Evolutionary conservation across 192 early-diverging fungal species (phyloP).

Genomic region (Backusella psychrophila): DNA sequence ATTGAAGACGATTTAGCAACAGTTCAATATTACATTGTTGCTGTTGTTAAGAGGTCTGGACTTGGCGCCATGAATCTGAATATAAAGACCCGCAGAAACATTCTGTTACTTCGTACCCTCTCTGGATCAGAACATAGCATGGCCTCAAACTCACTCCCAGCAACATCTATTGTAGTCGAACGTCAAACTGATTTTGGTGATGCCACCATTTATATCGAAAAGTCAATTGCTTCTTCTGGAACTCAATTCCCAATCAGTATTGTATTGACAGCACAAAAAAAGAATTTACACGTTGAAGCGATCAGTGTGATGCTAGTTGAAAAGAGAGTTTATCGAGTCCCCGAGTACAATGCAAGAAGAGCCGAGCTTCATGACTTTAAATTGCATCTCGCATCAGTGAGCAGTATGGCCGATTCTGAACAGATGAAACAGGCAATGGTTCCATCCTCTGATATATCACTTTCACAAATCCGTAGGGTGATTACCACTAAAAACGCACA

Average conservation of each 20-base stretch:
- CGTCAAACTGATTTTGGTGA: conserved; percentile 15
- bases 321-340: conserved; percentile 23
- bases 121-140: conserved; percentile 14
- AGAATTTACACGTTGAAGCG: conserved; percentile 23
- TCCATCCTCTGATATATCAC: neutral
- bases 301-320: conserved; percentile 20
- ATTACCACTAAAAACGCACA: conserved; percentile 20
- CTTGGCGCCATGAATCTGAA: conserved; percentile 15
- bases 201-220: conserved; percentile 25
- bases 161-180: conserved; percentile 19
- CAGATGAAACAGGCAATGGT: neutral
- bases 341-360: conserved; percentile 22
- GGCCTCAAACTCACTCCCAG: conserved; percentile 10
- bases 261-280: conserved; percentile 14
- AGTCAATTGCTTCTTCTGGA: conserved; percentile 29
- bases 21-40: conserved; percentile 18
- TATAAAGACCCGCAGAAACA: conserved; percentile 17
- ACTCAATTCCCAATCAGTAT: conserved; percentile 27
- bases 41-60: conserved; percentile 11
- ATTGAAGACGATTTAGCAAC: conserved; percentile 35
- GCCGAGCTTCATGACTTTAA: conserved; percentile 20
- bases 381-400: conserved; percentile 11
- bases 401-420: neutral
- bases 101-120: conserved; percentile 25
- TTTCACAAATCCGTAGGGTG: conserved; percentile 9